These are phyloP conservation scores for Trichoderma erinaceum DNA, from an alignment of 495 filamentous ascomycete genomes.

Conservation along the genomic window DNA sequence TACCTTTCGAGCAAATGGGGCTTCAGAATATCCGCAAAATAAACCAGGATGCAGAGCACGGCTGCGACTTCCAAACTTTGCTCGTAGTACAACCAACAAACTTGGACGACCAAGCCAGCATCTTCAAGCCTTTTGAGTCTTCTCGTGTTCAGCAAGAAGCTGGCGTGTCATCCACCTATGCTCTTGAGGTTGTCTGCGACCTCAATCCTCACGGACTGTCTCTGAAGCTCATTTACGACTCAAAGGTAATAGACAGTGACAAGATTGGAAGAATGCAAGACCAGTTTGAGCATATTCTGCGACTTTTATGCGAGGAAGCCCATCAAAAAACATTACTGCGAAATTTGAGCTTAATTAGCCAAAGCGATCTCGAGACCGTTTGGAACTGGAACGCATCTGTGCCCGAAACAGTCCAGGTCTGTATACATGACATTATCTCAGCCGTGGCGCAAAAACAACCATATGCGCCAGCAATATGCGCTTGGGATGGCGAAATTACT, in stretches of 20 bases:
- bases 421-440: slow-evolving; percentile 25
- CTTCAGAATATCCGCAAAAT: slow-evolving; percentile 4
- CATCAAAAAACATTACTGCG: not conserved
- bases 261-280: not conserved
- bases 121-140: not conserved
- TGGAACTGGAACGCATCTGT: not conserved
- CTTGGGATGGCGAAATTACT: slow-evolving; percentile 52
- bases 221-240: not conserved
- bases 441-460: slow-evolving; percentile 19
- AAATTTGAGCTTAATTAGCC: no score
- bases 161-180: no score
- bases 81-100: not conserved
- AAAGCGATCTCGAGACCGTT: not conserved
- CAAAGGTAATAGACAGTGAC: not conserved
- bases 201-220: no score
- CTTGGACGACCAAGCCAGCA: not conserved
- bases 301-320: not conserved
- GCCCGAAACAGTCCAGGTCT: slow-evolving; percentile 18
- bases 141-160: no score
- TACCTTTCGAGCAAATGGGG: not conserved
- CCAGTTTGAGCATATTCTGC: not conserved
- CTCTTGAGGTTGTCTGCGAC: no score
- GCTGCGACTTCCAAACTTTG: not conserved
- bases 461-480: slow-evolving; percentile 23
- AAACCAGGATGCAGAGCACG: not conserved